Evolutionary conservation across 352 stramenopile species (phyloP).

Genomic region (Elongisporangium prolatum): DNA sequence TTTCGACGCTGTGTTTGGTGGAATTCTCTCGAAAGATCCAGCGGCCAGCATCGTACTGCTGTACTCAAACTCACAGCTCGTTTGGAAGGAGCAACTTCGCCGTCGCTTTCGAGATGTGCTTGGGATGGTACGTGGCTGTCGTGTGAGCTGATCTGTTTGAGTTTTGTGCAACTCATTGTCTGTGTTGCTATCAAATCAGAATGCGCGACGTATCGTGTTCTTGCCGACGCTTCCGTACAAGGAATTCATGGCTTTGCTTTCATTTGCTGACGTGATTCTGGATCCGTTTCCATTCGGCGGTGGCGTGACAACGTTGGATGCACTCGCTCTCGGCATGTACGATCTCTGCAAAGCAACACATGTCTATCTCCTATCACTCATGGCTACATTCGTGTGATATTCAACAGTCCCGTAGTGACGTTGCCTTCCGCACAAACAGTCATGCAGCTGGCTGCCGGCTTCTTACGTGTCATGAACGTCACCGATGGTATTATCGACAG

Average conservation of each 20-base stretch:
- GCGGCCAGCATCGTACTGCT: constrained; percentile 38
- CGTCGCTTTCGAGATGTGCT: constrained; percentile 32
- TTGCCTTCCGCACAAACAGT: constrained; percentile 45
- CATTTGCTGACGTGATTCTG: constrained; percentile 60
- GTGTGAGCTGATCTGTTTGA: not conserved
- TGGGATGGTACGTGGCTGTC: constrained; percentile 15
- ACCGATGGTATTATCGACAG: constrained; percentile 33
- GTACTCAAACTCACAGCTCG: constrained; percentile 32
- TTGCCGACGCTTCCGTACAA: constrained; percentile 48
- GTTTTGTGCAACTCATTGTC: not conserved
- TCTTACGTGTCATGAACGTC: constrained; percentile 49
- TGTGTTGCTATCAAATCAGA: constrained; percentile 5
- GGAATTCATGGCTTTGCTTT: constrained; percentile 51
- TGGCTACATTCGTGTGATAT: not conserved
- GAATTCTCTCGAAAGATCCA: constrained; percentile 33
- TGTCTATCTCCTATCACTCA: not conserved
- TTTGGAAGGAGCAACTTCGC: constrained; percentile 52
- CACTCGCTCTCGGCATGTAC: constrained; percentile 69
- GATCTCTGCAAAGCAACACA: constrained; percentile 4
- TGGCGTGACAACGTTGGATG: constrained; percentile 80
- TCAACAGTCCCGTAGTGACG: constrained; percentile 47
- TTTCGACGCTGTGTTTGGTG: constrained; percentile 39
- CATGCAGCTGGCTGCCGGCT: constrained; percentile 51
- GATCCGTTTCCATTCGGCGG: constrained; percentile 85
- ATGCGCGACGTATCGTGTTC: constrained; percentile 46